Evolutionary conservation across 805 yeast genomes (phyloP).

Genomic region (Sugiyamaella americana): DNA sequence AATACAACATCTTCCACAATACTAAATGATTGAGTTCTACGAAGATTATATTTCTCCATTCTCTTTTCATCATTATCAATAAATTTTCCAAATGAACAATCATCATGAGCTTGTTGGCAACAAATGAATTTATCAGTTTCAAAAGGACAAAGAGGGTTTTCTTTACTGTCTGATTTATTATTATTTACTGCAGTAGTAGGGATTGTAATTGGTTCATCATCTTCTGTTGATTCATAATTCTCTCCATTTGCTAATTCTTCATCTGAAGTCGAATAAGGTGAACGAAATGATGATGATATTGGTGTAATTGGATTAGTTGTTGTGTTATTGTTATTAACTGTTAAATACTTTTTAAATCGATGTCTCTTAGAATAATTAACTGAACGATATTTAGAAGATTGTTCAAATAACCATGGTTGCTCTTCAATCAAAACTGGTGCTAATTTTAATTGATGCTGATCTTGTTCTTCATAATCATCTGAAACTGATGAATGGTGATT

Average conservation of each 20-base stretch:
- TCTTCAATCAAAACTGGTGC: slow-evolving; percentile 3
- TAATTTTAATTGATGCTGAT: background rate
- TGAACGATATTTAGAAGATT: background rate
- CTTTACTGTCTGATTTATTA: background rate
- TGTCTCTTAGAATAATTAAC: slow-evolving; percentile 1
- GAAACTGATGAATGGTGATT: background rate
- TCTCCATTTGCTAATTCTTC: slow-evolving; percentile 4
- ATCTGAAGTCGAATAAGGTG: slow-evolving; percentile 10
- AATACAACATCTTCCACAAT: slow-evolving; percentile 12
- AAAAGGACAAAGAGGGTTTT: background rate
- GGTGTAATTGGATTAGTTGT: background rate
- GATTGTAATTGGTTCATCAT: slow-evolving; percentile 2
- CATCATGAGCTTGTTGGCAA: slow-evolving; percentile 4
- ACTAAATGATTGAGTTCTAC: slow-evolving; percentile 17
- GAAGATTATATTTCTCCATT: slow-evolving; percentile 7
- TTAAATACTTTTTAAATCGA: background rate
- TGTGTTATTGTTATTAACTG: background rate
- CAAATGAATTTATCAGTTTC: background rate
- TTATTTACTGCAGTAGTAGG: background rate
- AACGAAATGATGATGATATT: background rate
- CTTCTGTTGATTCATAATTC: slow-evolving; percentile 9
- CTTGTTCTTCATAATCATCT: background rate
- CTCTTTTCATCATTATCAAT: slow-evolving; percentile 3
- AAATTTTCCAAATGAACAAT: slow-evolving; percentile 1
- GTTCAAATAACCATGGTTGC: slow-evolving; percentile 1